These are phyloP conservation scores for Pseudocercospora eumusae DNA, from an alignment of 2,329 filamentous ascomycete species.

Conservation along the genomic window DNA sequence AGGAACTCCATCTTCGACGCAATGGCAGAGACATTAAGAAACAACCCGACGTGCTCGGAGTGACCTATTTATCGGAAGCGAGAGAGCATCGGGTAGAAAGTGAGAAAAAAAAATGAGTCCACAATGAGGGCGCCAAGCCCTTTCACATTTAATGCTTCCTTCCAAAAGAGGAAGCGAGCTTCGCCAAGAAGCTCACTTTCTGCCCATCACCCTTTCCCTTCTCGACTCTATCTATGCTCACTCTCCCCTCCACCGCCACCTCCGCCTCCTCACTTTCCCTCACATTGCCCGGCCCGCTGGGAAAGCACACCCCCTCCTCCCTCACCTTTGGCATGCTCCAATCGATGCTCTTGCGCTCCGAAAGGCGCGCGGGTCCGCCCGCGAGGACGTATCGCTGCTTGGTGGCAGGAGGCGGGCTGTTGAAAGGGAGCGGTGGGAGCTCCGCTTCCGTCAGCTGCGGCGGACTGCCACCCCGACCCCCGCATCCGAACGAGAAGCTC, in stretches of 20 bases:
- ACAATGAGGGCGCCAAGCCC: neutral
- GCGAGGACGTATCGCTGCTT: constrained; percentile 1
- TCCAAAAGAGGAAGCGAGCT: neutral
- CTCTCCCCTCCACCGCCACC: neutral
- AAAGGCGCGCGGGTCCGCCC: neutral
- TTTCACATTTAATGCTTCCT: neutral
- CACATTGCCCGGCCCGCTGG: neutral
- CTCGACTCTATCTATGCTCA: neutral
- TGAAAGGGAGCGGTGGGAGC: neutral
- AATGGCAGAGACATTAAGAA: no score
- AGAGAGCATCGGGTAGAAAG: neutral
- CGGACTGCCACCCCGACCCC: neutral
- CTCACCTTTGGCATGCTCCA: neutral
- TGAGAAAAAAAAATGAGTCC: neutral
- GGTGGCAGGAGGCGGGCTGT: neutral
- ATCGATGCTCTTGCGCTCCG: neutral
- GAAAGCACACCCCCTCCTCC: neutral
- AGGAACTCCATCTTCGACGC: no score
- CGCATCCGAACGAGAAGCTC: neutral
- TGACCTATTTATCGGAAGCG: no score
- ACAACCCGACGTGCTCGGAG: no score
- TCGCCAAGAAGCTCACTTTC: constrained; percentile 1
- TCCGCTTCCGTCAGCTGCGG: neutral
- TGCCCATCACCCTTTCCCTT: neutral
- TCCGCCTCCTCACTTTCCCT: neutral